Percentiles rank a stretch among this genome's conserved stretches.
phyloP scores from a whole-genome alignment of 495 filamentous ascomycete genomes.

The Tuber melanosporum region DNA sequence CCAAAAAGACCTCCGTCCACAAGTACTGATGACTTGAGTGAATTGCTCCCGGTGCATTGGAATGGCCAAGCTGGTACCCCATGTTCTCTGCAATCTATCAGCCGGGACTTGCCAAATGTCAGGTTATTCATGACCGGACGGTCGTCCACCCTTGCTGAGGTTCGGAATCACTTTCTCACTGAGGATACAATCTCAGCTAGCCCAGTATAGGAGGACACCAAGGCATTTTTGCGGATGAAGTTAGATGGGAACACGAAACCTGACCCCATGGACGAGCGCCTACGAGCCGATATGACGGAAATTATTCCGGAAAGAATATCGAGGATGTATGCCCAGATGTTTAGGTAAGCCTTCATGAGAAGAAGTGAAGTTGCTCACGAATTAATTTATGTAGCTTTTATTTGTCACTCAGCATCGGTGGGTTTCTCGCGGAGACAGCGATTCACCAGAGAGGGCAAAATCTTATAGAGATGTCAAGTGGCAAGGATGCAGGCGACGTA shows the following conservation, averaged over 20 bases:
- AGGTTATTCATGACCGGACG: not conserved
- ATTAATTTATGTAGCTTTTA: not conserved
- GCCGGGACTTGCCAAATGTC: not conserved
- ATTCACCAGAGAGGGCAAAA: not conserved
- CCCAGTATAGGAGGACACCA: not conserved
- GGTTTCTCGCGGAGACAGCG: not conserved
- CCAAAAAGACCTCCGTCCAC: too few relatives aligned
- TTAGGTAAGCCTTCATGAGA: accelerated
- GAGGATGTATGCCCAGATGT: not conserved
- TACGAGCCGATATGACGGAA: not conserved
- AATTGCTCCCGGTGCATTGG: not conserved
- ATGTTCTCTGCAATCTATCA: not conserved
- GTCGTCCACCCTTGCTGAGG: not conserved
- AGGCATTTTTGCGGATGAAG: not conserved
- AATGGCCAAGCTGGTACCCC: too few relatives aligned
- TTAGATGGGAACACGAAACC: not conserved
- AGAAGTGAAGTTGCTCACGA: not conserved
- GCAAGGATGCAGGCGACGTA: not conserved
- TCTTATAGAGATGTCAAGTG: not conserved
- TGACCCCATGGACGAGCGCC: not conserved
- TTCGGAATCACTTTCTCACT: not conserved
- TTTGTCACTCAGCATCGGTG: not conserved
- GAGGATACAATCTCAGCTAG: too few relatives aligned
- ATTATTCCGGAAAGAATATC: not conserved
- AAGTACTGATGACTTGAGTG: not conserved